A percentile compares a stretch with the other conserved stretches of the same genome.
These are phyloP conservation scores for Stephania yunnanensis DNA, from an alignment of 164 flowering plant genomes.

Conservation along the genomic window DNA sequence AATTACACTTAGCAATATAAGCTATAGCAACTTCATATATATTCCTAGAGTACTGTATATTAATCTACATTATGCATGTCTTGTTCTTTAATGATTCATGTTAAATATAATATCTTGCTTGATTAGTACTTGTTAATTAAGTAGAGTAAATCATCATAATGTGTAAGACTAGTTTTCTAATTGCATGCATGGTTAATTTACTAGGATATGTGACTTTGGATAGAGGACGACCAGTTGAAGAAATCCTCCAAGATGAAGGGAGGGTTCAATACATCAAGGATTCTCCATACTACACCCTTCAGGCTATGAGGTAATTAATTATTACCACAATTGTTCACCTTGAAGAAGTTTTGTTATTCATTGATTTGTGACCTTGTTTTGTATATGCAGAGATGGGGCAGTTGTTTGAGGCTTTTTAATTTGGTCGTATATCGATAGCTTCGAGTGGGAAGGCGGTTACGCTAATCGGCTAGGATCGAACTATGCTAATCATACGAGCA, in stretches of 20 bases:
- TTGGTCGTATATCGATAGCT: conserved; percentile 20
- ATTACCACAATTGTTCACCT: not conserved
- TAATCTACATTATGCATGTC: not conserved
- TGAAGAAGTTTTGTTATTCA: not conserved
- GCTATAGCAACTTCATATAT: not conserved
- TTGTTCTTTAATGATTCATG: not conserved
- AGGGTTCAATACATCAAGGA: conserved; percentile 22
- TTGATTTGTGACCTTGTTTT: not conserved
- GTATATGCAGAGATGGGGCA: conserved; percentile 11
- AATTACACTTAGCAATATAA: not conserved
- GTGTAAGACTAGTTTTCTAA: not conserved
- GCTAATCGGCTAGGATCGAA: conserved; percentile 13
- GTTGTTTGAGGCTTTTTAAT: conserved; percentile 9
- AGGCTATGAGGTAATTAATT: conserved; percentile 22
- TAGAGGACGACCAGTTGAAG: conserved; percentile 17
- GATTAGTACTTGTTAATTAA: too few species aligned
- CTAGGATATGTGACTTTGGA: conserved; percentile 24
- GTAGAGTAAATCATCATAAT: not conserved
- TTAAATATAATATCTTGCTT: too few species aligned
- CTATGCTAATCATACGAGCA: conserved; percentile 16
- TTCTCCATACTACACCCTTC: conserved; percentile 15
- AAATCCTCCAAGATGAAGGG: conserved; percentile 20
- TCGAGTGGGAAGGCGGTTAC: conserved; percentile 19
- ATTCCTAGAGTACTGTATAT: not conserved
- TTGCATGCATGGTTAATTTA: not conserved